Percentiles rank a stretch among this genome's conserved stretches.
phyloP scores from a whole-genome alignment of 2,329 filamentous ascomycete genomes.

The Escovopsis sp. region DNA sequence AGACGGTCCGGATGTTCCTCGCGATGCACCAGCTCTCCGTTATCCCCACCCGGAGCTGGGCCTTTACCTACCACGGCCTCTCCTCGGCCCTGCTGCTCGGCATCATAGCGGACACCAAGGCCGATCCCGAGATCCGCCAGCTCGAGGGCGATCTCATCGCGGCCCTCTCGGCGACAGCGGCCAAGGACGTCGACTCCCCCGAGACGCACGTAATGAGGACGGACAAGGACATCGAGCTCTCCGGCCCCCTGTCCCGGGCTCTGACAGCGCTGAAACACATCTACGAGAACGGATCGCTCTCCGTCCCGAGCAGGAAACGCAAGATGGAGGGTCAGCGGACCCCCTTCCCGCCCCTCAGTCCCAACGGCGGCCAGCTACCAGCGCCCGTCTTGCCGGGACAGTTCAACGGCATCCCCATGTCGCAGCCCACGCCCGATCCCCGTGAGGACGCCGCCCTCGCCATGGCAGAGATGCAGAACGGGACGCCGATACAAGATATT shows the following conservation, averaged over 20 bases:
- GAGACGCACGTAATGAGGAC: conserved; percentile 37
- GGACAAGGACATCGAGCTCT: conserved; percentile 47
- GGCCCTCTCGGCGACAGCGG: conserved; percentile 48
- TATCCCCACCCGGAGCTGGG: conserved; percentile 52
- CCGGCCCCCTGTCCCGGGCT: conserved; percentile 45
- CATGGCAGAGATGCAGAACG: conserved; percentile 52
- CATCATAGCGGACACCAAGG: conserved; percentile 47
- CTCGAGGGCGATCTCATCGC: conserved; percentile 50
- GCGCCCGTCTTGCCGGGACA: conserved; percentile 11
- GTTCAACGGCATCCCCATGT: conserved; percentile 8
- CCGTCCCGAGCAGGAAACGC: conserved; percentile 34
- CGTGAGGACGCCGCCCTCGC: conserved; percentile 48
- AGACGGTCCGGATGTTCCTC: conserved; percentile 54
- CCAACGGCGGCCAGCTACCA: conserved; percentile 9
- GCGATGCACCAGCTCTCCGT: conserved; percentile 55
- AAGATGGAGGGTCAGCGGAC: conserved; percentile 33
- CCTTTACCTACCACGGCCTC: conserved; percentile 52
- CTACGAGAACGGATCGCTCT: conserved; percentile 48
- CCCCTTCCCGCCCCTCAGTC: conserved; percentile 19
- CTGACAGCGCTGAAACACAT: conserved; percentile 49
- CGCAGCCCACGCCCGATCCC: conserved; percentile 24
- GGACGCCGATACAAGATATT: conserved; percentile 32
- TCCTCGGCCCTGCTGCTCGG: conserved; percentile 51
- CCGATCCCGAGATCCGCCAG: conserved; percentile 47
- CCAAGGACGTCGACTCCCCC: conserved; percentile 43